Percentiles rank a stretch among this genome's conserved stretches.
These are phyloP conservation scores for Fusarium dimerum DNA, from an alignment of 2,329 filamentous ascomycete species.

Conservation along the genomic window DNA sequence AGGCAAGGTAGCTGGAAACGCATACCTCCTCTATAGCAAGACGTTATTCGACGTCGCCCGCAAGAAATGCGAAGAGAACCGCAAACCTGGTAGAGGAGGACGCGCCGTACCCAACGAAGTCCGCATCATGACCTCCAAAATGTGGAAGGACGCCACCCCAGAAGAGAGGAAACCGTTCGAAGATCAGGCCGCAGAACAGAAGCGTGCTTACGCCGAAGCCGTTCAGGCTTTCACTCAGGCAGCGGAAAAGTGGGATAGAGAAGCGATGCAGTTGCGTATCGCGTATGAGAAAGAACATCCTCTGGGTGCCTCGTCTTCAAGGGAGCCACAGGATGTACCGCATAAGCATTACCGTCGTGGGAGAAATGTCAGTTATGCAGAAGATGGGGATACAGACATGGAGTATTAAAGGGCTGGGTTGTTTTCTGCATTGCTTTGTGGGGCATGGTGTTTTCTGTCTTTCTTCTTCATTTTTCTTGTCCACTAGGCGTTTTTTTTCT, in stretches of 20 bases:
- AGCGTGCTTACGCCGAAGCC: constrained; percentile 61
- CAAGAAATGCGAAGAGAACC: constrained; percentile 63
- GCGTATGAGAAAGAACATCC: constrained; percentile 57
- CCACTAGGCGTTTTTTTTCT: background rate
- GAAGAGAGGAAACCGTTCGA: constrained; percentile 77
- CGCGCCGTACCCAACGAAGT: constrained; percentile 73
- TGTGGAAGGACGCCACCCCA: constrained; percentile 79
- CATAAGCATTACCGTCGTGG: constrained; percentile 36
- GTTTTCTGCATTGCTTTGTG: constrained; percentile 3
- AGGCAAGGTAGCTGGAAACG: constrained; percentile 73
- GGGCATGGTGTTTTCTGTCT: constrained; percentile 12
- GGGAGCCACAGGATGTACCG: constrained; percentile 24
- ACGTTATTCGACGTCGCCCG: constrained; percentile 67
- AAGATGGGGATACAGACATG: constrained; percentile 33
- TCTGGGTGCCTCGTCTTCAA: constrained; percentile 21
- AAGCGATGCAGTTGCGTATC: constrained; percentile 56
- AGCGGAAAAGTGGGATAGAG: constrained; percentile 71
- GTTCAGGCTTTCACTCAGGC: constrained; percentile 61
- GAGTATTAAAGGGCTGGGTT: constrained; percentile 16
- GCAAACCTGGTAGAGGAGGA: constrained; percentile 62
- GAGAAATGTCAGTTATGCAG: constrained; percentile 42
- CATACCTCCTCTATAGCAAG: constrained; percentile 88
- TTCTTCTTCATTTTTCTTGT: constrained; percentile 6
- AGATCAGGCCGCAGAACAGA: constrained; percentile 71
- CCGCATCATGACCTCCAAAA: constrained; percentile 79